Percentiles rank a stretch among this genome's conserved stretches.
These are phyloP conservation scores for Tuber umbilicatum DNA, from an alignment of 495 filamentous ascomycete genomes.

Conservation along the genomic window DNA sequence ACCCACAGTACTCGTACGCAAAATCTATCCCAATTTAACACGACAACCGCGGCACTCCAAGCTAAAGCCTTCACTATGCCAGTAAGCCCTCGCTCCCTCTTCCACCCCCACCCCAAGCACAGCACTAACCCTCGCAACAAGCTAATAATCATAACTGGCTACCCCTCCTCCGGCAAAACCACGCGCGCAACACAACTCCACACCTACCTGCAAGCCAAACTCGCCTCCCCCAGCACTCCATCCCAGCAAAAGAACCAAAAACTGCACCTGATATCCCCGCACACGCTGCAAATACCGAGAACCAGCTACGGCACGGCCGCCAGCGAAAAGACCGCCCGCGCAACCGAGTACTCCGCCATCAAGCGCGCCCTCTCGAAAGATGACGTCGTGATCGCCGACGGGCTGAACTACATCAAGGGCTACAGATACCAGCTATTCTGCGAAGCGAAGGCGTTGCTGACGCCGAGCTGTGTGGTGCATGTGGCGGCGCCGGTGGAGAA, in stretches of 20 bases:
- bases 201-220: slow-evolving; percentile 55
- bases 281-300: slow-evolving; percentile 57
- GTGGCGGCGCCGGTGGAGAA: slow-evolving; percentile 68
- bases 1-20: no score
- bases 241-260: slow-evolving; percentile 50
- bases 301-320: slow-evolving; percentile 57
- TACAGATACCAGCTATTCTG: slow-evolving; percentile 94
- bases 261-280: slow-evolving; percentile 64
- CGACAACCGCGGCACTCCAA: background rate
- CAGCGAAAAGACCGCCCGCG: slow-evolving; percentile 85
- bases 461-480: slow-evolving; percentile 79
- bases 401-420: slow-evolving; percentile 88
- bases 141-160: slow-evolving; percentile 90
- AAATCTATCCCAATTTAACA: background rate
- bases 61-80: slow-evolving; percentile 14
- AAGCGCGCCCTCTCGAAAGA: slow-evolving; percentile 72
- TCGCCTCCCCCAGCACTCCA: slow-evolving; percentile 49
- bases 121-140: slow-evolving; percentile 41
- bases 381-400: slow-evolving; percentile 76
- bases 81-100: slow-evolving; percentile 1
- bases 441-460: slow-evolving; percentile 80
- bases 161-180: slow-evolving; percentile 88
- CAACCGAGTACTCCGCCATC: slow-evolving; percentile 72
- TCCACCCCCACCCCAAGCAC: background rate
- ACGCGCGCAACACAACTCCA: slow-evolving; percentile 75